Conservation (phyloP, 2,329 filamentous ascomycete genomes). For the Alternaria sp. region DNA sequence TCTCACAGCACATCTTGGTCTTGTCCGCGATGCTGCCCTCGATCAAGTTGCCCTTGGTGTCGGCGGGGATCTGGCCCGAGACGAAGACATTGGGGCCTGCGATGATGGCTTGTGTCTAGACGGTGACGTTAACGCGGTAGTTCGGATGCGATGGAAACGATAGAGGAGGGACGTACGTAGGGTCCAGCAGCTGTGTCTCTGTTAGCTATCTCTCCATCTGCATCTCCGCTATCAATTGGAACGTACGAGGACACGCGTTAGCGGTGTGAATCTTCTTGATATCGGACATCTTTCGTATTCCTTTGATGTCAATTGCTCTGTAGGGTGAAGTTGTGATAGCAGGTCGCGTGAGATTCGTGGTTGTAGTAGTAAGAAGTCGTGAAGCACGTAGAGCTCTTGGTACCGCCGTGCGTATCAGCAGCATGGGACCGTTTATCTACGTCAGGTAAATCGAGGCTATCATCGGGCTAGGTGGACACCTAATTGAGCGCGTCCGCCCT, state of each 20-base stretch:
- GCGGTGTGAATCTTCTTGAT: slow-evolving; percentile 53
- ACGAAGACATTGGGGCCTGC: slow-evolving; percentile 73
- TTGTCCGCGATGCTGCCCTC: slow-evolving; percentile 71
- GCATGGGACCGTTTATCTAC: slow-evolving; percentile 16
- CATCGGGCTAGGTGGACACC: slow-evolving; percentile 12
- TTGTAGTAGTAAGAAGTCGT: not conserved
- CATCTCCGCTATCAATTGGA: not conserved
- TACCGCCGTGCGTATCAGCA: not conserved
- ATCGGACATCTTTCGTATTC: slow-evolving; percentile 47
- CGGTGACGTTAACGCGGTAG: not conserved
- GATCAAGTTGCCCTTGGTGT: slow-evolving; percentile 65
- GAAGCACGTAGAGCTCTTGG: not conserved
- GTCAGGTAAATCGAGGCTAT: slow-evolving; percentile 34
- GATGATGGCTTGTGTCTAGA: slow-evolving; percentile 65
- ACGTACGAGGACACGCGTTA: slow-evolving; percentile 53
- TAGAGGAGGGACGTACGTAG: slow-evolving; percentile 48
- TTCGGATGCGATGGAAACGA: not conserved
- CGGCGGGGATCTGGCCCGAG: slow-evolving; percentile 78
- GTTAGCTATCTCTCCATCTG: slow-evolving; percentile 1
- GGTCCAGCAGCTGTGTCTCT: slow-evolving; percentile 49
- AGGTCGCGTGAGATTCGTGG: not conserved
- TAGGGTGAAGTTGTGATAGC: not conserved
- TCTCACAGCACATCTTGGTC: slow-evolving; percentile 75
- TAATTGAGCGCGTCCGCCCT: not conserved
- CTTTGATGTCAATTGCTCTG: not conserved